Evolutionary conservation across 306 rosid genomes (phyloP).

Genomic region (Prunus kanzakura): DNA sequence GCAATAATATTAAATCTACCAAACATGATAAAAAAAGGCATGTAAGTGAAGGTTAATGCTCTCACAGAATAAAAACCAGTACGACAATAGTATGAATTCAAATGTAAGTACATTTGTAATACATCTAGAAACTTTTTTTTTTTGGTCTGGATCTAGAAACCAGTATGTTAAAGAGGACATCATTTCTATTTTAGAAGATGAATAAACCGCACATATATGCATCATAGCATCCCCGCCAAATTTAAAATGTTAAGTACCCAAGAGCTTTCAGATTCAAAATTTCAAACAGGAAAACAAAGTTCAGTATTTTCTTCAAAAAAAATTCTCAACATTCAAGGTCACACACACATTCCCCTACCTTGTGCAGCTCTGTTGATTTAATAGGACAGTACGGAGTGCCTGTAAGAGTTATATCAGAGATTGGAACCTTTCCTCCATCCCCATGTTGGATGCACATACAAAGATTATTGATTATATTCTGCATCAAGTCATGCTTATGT

Average conservation of each 20-base stretch:
- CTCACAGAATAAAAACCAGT: not conserved
- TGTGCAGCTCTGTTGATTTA: constrained; percentile 32
- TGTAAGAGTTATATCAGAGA: constrained; percentile 26
- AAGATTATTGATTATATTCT: constrained; percentile 48
- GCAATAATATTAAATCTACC: not conserved
- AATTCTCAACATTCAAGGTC: not conserved
- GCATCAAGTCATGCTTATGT: constrained; percentile 34
- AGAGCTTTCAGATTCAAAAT: not conserved
- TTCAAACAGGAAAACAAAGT: not conserved
- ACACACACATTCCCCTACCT: constrained; percentile 42
- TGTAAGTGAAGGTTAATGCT: not conserved
- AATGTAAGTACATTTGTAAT: not conserved
- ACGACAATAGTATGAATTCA: not conserved
- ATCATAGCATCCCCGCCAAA: not conserved
- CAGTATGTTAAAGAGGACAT: not conserved
- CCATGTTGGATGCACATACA: constrained; percentile 28
- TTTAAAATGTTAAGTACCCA: not conserved
- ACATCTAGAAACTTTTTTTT: not conserved
- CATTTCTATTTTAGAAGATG: not conserved
- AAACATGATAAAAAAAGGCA: not conserved
- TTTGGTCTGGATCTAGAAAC: not conserved
- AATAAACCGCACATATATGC: constrained; percentile 4
- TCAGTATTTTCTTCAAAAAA: constrained; percentile 7
- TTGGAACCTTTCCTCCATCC: constrained; percentile 27
- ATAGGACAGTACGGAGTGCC: constrained; percentile 27